These are phyloP conservation scores for Xylaria venustula DNA, from an alignment of 495 filamentous ascomycete species.

Conservation along the genomic window DNA sequence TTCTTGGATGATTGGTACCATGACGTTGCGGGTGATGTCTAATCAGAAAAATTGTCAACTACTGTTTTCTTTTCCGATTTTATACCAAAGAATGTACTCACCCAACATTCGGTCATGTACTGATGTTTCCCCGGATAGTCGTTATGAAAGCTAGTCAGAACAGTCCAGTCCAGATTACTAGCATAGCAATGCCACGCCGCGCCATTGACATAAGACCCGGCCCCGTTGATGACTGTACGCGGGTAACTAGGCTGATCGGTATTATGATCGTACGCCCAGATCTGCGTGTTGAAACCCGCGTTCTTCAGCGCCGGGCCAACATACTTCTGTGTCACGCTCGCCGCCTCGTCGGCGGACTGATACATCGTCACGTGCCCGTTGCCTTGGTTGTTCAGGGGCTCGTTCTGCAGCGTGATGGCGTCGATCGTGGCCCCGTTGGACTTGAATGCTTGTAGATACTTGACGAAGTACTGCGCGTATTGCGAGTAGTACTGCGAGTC, in stretches of 20 bases:
- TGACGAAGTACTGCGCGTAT: slow-evolving; percentile 56
- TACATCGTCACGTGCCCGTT: slow-evolving; percentile 57
- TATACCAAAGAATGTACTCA: background rate
- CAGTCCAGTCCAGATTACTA: slow-evolving; percentile 46
- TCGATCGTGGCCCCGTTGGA: slow-evolving; percentile 45
- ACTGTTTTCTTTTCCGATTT: background rate
- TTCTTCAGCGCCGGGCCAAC: slow-evolving; percentile 46
- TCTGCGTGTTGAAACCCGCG: slow-evolving; percentile 42
- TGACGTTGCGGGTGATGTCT: slow-evolving; percentile 37
- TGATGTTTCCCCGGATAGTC: slow-evolving; percentile 44
- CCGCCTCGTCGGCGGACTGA: slow-evolving; percentile 49
- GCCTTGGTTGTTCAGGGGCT: slow-evolving; percentile 53
- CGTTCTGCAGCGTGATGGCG: slow-evolving; percentile 58
- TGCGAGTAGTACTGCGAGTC: slow-evolving; percentile 47
- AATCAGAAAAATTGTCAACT: no score
- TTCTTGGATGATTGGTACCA: slow-evolving; percentile 54
- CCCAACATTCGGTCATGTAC: slow-evolving; percentile 61
- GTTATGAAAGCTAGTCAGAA: slow-evolving; percentile 49
- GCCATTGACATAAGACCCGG: slow-evolving; percentile 42
- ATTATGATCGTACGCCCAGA: slow-evolving; percentile 60
- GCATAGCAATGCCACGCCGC: slow-evolving; percentile 61
- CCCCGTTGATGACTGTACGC: slow-evolving; percentile 44
- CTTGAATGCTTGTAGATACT: slow-evolving; percentile 54
- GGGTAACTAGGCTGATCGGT: slow-evolving; percentile 50
- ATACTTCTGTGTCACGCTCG: slow-evolving; percentile 46